A percentile compares a stretch with the other conserved stretches of the same genome.
These are phyloP conservation scores for Nakazawaea siamensis DNA, from an alignment of 805 yeast species.

Conservation along the genomic window DNA sequence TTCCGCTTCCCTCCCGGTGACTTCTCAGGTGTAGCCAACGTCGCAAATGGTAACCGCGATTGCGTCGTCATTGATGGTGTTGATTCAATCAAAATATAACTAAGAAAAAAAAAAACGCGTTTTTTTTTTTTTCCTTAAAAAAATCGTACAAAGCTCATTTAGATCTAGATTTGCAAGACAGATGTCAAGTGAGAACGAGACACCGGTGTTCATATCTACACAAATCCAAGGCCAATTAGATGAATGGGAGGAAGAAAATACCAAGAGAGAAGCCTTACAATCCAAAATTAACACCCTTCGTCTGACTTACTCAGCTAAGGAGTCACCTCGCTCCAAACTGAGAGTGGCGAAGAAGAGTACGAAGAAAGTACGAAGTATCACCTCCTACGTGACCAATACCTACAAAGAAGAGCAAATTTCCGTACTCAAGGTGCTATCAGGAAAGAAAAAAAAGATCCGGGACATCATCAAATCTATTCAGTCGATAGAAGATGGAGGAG, in stretches of 20 bases:
- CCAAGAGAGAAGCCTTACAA: not conserved
- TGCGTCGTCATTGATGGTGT: slow-evolving; percentile 3
- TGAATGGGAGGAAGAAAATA: slow-evolving; percentile 5
- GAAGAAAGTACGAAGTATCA: slow-evolving; percentile 15
- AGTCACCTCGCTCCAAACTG: too few relatives aligned
- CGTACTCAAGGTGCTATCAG: slow-evolving; percentile 19
- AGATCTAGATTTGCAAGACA: too few relatives aligned
- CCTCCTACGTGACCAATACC: slow-evolving; percentile 16
- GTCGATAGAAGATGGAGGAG: not conserved
- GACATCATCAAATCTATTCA: slow-evolving; percentile 19
- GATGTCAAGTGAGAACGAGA: too few relatives aligned
- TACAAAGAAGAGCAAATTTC: slow-evolving; percentile 14
- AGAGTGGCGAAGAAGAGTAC: not conserved
- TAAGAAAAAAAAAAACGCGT: not conserved
- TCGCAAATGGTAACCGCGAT: slow-evolving; percentile 8
- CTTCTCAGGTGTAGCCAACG: slow-evolving; percentile 4
- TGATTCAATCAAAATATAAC: not conserved
- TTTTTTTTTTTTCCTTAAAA: not conserved
- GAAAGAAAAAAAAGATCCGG: slow-evolving; percentile 21
- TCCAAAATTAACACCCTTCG: not conserved
- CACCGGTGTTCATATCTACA: slow-evolving; percentile 4
- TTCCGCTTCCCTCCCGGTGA: not conserved
- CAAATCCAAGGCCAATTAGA: slow-evolving; percentile 10
- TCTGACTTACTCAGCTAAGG: too few relatives aligned
- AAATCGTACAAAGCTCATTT: too few relatives aligned